These are phyloP conservation scores for Candida jianshihensis DNA, from an alignment of 805 yeast species.

Conservation along the genomic window DNA sequence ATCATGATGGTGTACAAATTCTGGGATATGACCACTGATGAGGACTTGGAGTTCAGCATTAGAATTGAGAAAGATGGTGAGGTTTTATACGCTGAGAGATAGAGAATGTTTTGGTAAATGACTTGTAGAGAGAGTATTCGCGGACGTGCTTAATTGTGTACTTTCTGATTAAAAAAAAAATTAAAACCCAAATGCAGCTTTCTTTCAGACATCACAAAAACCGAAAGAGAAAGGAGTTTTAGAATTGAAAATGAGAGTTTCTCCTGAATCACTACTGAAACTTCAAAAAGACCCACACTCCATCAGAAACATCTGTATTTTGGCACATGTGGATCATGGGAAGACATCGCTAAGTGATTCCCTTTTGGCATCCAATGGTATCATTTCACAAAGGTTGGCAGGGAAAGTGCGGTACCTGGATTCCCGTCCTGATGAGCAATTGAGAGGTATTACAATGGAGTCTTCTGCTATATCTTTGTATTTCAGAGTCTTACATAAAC, in stretches of 20 bases:
- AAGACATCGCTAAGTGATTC: slow-evolving; percentile 94
- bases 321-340: slow-evolving; percentile 99
- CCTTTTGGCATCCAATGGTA: slow-evolving; percentile 89
- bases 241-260: slow-evolving; percentile 37
- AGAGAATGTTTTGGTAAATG: too few relatives aligned
- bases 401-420: slow-evolving; percentile 92
- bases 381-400: slow-evolving; percentile 89
- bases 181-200: too few relatives aligned
- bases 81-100: slow-evolving; percentile 19
- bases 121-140: too few relatives aligned
- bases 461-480: slow-evolving; percentile 92
- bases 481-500: slow-evolving; percentile 57
- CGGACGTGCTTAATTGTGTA: too few relatives aligned
- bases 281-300: slow-evolving; percentile 64
- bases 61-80: slow-evolving; percentile 39
- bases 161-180: too few relatives aligned
- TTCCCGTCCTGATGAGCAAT: slow-evolving; percentile 91
- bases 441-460: slow-evolving; percentile 97
- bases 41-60: slow-evolving; percentile 89
- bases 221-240: not conserved
- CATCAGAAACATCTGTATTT: slow-evolving; percentile 85
- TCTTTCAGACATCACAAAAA: too few relatives aligned
- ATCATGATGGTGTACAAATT: slow-evolving; percentile 93
- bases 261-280: slow-evolving; percentile 54
- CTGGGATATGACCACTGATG: slow-evolving; percentile 94